Conservation (phyloP, 495 filamentous ascomycete genomes). For the Annulohypoxylon nitens region DNA sequence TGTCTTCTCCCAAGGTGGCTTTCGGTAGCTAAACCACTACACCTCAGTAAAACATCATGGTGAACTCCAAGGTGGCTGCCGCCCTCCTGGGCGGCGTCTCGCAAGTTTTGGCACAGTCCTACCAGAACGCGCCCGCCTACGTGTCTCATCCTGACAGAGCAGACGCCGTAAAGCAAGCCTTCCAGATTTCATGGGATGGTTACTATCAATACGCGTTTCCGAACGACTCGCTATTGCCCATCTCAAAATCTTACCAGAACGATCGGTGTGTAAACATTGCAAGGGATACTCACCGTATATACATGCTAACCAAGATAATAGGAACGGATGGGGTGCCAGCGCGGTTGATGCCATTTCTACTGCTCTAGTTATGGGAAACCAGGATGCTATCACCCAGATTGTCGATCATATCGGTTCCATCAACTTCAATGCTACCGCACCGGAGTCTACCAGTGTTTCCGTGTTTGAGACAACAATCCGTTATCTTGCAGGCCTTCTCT, state of each 20-base stretch:
- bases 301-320: conserved; percentile 48
- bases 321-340: conserved; percentile 89
- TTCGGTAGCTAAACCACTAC: conserved; percentile 18
- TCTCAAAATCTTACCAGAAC: conserved; percentile 73
- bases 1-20: conserved; percentile 15
- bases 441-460: conserved; percentile 66
- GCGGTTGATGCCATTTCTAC: conserved; percentile 87
- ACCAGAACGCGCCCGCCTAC: conserved; percentile 52
- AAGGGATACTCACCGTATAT: conserved; percentile 10
- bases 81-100: conserved; percentile 44
- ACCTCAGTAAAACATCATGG: conserved; percentile 35
- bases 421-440: conserved; percentile 72
- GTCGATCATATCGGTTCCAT: conserved; percentile 75
- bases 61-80: conserved; percentile 31
- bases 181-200: conserved; percentile 82
- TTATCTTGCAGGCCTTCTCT: conserved; percentile 83
- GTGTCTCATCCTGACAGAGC: conserved; percentile 57
- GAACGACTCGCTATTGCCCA: conserved; percentile 80
- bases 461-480: conserved; percentile 94
- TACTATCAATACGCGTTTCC: conserved; percentile 85
- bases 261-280: conserved; percentile 68
- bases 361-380: conserved; percentile 80
- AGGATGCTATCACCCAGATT: conserved; percentile 75
- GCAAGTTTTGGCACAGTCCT: conserved; percentile 36
- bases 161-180: conserved; percentile 79